Percentiles rank a stretch among this genome's conserved stretches.
These are phyloP conservation scores for Pythium pectinolyticum DNA, from an alignment of 352 stramenopile species.

Conservation along the genomic window DNA sequence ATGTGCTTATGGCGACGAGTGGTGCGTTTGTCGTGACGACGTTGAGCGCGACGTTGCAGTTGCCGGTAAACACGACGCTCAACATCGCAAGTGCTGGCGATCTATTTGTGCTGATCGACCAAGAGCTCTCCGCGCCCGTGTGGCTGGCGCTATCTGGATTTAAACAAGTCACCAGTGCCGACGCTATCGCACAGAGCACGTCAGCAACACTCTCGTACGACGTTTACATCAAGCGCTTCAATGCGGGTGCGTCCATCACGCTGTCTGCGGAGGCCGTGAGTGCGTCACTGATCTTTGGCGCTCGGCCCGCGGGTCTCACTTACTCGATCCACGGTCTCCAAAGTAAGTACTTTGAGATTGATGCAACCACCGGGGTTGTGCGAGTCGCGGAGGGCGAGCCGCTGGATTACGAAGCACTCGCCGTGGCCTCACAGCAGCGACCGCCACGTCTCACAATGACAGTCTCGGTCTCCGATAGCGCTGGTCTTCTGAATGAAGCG, in stretches of 20 bases:
- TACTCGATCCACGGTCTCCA: slow-evolving; percentile 16
- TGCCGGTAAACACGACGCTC: slow-evolving; percentile 15
- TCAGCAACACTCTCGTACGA: slow-evolving; percentile 16
- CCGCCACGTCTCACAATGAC: slow-evolving; percentile 14
- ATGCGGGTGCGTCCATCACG: background rate
- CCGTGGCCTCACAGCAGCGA: slow-evolving; percentile 10
- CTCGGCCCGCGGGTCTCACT: slow-evolving; percentile 12
- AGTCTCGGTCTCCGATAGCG: slow-evolving; percentile 39
- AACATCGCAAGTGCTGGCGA: slow-evolving; percentile 25
- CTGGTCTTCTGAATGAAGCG: slow-evolving; percentile 39
- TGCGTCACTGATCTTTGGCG: slow-evolving; percentile 23
- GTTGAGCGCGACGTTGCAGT: background rate
- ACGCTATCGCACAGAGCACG: slow-evolving; percentile 20
- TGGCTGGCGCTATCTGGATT: slow-evolving; percentile 26
- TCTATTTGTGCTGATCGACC: slow-evolving; percentile 26
- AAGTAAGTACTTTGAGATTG: slow-evolving; percentile 20
- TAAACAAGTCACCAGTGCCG: background rate
- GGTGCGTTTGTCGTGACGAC: slow-evolving; percentile 18
- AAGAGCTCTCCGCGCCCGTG: slow-evolving; percentile 13
- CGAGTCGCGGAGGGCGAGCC: slow-evolving; percentile 13
- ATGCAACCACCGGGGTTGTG: slow-evolving; percentile 23
- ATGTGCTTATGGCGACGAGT: background rate
- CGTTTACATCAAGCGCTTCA: slow-evolving; percentile 24
- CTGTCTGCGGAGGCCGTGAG: slow-evolving; percentile 3
- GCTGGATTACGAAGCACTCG: slow-evolving; percentile 46